A percentile compares a stretch with the other conserved stretches of the same genome.
These are phyloP conservation scores for Cladophialophora immunda DNA, from an alignment of 2,329 filamentous ascomycete genomes.

Conservation along the genomic window DNA sequence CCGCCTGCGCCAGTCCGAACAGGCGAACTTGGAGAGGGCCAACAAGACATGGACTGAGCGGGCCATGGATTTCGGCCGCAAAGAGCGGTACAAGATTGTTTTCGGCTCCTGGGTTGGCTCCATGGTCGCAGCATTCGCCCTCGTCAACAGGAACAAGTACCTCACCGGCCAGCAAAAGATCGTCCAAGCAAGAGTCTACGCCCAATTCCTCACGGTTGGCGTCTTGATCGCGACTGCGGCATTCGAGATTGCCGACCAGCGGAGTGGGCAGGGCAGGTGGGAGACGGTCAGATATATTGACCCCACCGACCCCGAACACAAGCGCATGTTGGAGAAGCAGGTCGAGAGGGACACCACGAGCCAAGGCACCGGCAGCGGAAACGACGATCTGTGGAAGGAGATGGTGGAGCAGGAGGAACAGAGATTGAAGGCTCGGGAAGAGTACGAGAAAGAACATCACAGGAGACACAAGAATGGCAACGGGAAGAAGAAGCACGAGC, in stretches of 20 bases:
- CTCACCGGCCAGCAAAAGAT: constrained; percentile 83
- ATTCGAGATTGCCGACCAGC: constrained; percentile 82
- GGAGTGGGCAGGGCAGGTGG: constrained; percentile 69
- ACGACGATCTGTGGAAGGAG: constrained; percentile 79
- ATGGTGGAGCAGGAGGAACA: constrained; percentile 60
- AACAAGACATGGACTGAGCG: constrained; percentile 68
- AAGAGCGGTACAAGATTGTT: constrained; percentile 88
- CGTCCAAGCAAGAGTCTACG: constrained; percentile 93
- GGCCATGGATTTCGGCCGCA: constrained; percentile 75
- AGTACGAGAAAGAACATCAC: constrained; percentile 43
- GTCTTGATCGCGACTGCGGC: constrained; percentile 83
- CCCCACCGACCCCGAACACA: constrained; percentile 82
- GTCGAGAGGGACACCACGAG: constrained; percentile 51
- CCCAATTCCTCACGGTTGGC: constrained; percentile 85
- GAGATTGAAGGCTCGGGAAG: constrained; percentile 53
- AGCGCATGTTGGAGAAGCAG: constrained; percentile 84
- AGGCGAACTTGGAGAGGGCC: constrained; percentile 62
- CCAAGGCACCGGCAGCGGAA: constrained; percentile 24
- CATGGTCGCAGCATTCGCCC: constrained; percentile 76
- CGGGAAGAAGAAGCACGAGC: constrained; percentile 30
- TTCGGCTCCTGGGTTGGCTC: constrained; percentile 81
- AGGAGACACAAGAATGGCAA: constrained; percentile 35
- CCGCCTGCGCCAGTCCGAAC: constrained; percentile 67
- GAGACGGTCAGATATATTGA: constrained; percentile 82
- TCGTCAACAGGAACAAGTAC: constrained; percentile 81